Conservation (phyloP, 805 yeast genomes). For the Pichia cephalocereana region DNA sequence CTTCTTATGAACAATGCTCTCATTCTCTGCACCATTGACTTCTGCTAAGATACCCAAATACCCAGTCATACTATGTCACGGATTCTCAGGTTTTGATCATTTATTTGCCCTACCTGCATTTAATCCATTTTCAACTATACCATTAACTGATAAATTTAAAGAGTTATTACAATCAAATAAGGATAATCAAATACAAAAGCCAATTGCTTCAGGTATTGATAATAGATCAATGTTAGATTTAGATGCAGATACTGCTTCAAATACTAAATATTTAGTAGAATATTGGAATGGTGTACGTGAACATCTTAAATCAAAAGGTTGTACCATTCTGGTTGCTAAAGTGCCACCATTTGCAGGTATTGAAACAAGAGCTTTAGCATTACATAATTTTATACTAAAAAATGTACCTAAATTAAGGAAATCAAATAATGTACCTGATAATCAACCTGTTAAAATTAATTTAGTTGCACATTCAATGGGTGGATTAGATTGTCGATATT, state of each 20-base stretch:
- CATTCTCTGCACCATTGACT: not conserved
- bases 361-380: conserved; percentile 50
- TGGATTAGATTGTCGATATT: conserved; percentile 74
- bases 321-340: conserved; percentile 58
- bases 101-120: conserved; percentile 7
- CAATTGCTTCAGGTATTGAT: conserved; percentile 4
- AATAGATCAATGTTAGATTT: conserved; percentile 2
- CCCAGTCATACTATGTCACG: conserved; percentile 19
- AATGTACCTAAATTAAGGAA: conserved; percentile 10
- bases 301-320: conserved; percentile 51
- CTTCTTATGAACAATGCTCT: not conserved
- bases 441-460: conserved; percentile 46
- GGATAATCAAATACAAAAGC: too few species aligned
- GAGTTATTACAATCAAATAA: not conserved
- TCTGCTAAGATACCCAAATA: conserved; percentile 17
- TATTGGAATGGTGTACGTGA: conserved; percentile 79
- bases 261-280: conserved; percentile 38
- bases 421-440: conserved; percentile 21
- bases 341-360: conserved; percentile 82
- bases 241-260: not conserved
- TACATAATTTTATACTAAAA: conserved; percentile 42
- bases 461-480: conserved; percentile 92
- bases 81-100: conserved; percentile 16
- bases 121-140: not conserved
- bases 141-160: conserved; percentile 2